phyloP scores from a whole-genome alignment of 1,284 basidiomycete genomes.

The Malassezia caprae region DNA sequence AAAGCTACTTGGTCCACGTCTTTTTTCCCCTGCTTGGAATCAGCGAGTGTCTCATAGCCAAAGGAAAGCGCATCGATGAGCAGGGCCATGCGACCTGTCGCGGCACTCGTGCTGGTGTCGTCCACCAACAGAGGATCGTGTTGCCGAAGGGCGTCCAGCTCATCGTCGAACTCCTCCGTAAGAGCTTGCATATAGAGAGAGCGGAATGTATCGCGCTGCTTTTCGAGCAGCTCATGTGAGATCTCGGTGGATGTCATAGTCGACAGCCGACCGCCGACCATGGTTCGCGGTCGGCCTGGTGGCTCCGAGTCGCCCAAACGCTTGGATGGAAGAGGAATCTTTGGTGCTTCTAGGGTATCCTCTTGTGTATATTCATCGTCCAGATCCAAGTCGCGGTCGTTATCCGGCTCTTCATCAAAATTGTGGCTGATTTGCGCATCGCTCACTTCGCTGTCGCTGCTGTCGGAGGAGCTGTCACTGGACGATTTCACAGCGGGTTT shows the following conservation, averaged over 20 bases:
- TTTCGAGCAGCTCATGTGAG: constrained; percentile 7
- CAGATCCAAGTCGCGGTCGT: constrained; percentile 9
- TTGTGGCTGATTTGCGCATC: constrained; percentile 15
- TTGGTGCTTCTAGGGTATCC: not conserved
- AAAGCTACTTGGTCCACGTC: constrained; percentile 4
- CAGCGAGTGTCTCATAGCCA: constrained; percentile 24
- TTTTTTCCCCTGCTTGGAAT: not conserved
- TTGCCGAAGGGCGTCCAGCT: constrained; percentile 27
- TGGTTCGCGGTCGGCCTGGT: not conserved
- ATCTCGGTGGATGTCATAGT: not conserved
- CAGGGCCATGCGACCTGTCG: constrained; percentile 23
- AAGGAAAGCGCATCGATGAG: constrained; percentile 32
- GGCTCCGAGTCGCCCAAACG: not conserved
- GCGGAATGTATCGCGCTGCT: constrained; percentile 20
- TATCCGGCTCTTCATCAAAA: constrained; percentile 15
- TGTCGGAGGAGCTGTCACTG: constrained; percentile 3
- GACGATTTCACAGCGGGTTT: not conserved
- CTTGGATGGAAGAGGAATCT: not conserved
- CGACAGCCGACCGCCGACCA: not conserved
- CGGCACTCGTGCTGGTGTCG: not conserved
- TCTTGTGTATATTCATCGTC: not conserved
- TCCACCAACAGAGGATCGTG: constrained; percentile 2
- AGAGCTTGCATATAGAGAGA: constrained; percentile 29
- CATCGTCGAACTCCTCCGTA: constrained; percentile 33
- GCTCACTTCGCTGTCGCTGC: constrained; percentile 18